Evolutionary conservation across 495 filamentous ascomycete genomes (phyloP).

Genomic region (Hyaloscypha finlandica): DNA sequence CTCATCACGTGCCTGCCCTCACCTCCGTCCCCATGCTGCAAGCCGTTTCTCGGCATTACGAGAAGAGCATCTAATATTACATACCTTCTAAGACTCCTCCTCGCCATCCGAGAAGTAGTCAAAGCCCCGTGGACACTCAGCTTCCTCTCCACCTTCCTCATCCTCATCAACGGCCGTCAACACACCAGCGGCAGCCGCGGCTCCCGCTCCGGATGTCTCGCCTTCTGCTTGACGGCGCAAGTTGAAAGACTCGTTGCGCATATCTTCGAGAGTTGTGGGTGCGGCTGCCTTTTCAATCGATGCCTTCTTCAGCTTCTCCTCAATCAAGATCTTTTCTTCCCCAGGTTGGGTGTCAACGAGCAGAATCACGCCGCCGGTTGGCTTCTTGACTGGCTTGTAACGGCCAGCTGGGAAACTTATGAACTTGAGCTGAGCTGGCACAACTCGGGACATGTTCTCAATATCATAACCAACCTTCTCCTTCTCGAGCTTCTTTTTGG

Average conservation of each 20-base stretch:
- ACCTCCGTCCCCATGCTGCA: neutral
- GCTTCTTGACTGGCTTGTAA: slow-evolving; percentile 92
- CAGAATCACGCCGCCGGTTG: slow-evolving; percentile 91
- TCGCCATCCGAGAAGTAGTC: slow-evolving; percentile 81
- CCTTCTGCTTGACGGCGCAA: slow-evolving; percentile 29
- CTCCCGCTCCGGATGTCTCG: slow-evolving; percentile 48
- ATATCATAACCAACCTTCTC: slow-evolving; percentile 96
- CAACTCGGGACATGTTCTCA: slow-evolving; percentile 94
- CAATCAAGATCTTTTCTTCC: slow-evolving; percentile 75
- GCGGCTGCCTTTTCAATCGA: slow-evolving; percentile 39
- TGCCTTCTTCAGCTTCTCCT: slow-evolving; percentile 78
- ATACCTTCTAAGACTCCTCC: slow-evolving; percentile 50
- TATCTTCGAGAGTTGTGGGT: slow-evolving; percentile 30
- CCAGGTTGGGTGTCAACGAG: slow-evolving; percentile 82
- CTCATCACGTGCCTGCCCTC: neutral
- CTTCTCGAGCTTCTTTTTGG: slow-evolving; percentile 87
- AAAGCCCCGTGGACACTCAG: slow-evolving; percentile 77
- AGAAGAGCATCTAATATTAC: slow-evolving; percentile 33
- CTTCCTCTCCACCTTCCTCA: slow-evolving; percentile 80
- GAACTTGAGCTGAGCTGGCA: slow-evolving; percentile 92
- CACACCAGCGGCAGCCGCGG: slow-evolving; percentile 75
- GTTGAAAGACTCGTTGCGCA: slow-evolving; percentile 30
- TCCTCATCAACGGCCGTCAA: slow-evolving; percentile 86
- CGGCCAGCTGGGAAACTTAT: slow-evolving; percentile 86
- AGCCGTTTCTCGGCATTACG: slow-evolving; percentile 27